Base-by-base conservation (phyloP, 768 basidiomycete genomes). In the Rhodotorula sphaerocarpa region DNA sequence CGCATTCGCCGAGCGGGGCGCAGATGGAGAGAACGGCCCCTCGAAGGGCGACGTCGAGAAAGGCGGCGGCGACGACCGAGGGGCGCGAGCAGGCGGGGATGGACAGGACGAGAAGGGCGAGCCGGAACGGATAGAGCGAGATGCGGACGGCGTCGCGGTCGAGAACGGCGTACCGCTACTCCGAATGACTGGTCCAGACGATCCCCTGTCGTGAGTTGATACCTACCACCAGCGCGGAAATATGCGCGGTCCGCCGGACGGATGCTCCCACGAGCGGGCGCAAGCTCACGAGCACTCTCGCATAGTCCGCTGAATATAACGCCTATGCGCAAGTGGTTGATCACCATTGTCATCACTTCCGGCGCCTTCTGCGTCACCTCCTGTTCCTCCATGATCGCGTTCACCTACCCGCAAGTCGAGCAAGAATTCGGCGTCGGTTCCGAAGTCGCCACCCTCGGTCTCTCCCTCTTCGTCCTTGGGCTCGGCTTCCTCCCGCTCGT, bases 351-450 rank as follows among this genome's bases (percentile, higher is more conserved):
- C 58, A 58, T 75, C 18, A 59, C 57, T 9, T 39, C 31, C 27
- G 50, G 63, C 52, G 51, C 65, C 25, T 57, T 70, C 69, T 50
- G 63, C 70, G 34, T 59, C 57, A 27, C 72, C 10, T 63, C 30
- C 23, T 52, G 50, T 18, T 66, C 60, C 1, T 57, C 59, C 11
- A 66, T 61, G 65, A 54, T 61, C 50, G 47, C 57, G 27, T 59
- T 55, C 46, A 64, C 63, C 46, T 58, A 64, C 45, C 59, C 46
- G 11, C 30, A 9, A 23, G 77, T 86, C 45, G 77, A 82, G 42
- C 59, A 72, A 14, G 75, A 79, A 10, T 79, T 87, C 46, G 77
- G 81, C 46, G 81, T 84, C 5, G 79, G 81, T 0, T 74, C 75
- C 20, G 79, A 82, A 64, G 81, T 83, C 27, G 76, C 80, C 0